Conservation (phyloP, 495 filamentous ascomycete species). For the Apodospora peruviana region DNA sequence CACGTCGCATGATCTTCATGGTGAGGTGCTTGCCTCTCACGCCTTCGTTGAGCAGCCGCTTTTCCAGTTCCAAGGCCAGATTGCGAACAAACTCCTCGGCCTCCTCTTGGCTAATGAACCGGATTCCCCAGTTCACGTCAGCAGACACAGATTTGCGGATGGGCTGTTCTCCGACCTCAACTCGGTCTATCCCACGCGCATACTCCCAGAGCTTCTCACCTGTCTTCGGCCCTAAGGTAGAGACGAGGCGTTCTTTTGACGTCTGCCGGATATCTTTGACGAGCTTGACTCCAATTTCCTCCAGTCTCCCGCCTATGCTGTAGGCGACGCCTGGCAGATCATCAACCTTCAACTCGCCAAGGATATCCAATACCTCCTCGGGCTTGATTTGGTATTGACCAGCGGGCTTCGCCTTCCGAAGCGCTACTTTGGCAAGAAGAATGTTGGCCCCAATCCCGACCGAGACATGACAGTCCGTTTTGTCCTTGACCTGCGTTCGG, state of each 20-base stretch:
- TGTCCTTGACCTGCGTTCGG: constrained; percentile 61
- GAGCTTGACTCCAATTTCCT: constrained; percentile 75
- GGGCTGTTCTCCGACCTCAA: constrained; percentile 77
- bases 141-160: constrained; percentile 87
- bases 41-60: constrained; percentile 69
- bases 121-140: constrained; percentile 96
- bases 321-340: constrained; percentile 84
- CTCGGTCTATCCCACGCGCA: constrained; percentile 77
- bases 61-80: constrained; percentile 75
- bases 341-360: constrained; percentile 69
- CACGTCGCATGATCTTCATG: constrained; percentile 86
- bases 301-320: constrained; percentile 75
- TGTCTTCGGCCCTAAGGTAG: constrained; percentile 79
- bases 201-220: constrained; percentile 90
- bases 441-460: constrained; percentile 94
- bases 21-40: constrained; percentile 85
- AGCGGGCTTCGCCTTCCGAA: constrained; percentile 90
- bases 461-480: constrained; percentile 80
- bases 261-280: constrained; percentile 76
- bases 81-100: constrained; percentile 84
- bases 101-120: constrained; percentile 83
- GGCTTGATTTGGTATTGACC: constrained; percentile 85
- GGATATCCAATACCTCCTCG: constrained; percentile 68
- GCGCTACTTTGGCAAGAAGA: constrained; percentile 80
- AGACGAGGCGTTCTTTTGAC: constrained; percentile 66